These are phyloP conservation scores for Hypoxylon sp. DNA, from an alignment of 2,329 filamentous ascomycete genomes.

Conservation along the genomic window DNA sequence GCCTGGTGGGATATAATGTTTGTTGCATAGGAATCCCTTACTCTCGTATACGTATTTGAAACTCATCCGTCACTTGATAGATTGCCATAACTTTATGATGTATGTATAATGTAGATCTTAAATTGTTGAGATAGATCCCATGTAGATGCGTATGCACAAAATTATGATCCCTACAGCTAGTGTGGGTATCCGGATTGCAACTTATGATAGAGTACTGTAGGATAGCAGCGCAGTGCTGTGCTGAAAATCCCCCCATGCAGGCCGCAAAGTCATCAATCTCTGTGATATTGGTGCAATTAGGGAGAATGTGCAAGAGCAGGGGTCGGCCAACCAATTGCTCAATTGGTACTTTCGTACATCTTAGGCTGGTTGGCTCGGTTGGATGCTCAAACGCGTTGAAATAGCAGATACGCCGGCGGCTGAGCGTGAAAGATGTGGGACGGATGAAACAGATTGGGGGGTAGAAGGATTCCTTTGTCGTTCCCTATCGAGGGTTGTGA, in stretches of 20 bases:
- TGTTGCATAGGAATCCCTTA: slow-evolving; percentile 22
- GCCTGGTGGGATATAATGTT: slow-evolving; percentile 17
- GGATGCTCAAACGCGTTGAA: slow-evolving; percentile 26
- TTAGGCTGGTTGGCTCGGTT: slow-evolving; percentile 33
- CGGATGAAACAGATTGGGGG: slow-evolving; percentile 41
- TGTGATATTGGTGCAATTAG: slow-evolving; percentile 45
- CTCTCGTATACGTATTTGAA: slow-evolving; percentile 15
- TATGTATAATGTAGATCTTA: slow-evolving; percentile 32
- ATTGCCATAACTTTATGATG: slow-evolving; percentile 14
- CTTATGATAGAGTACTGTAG: slow-evolving; percentile 4
- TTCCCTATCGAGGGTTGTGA: slow-evolving; percentile 16
- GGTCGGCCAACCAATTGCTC: slow-evolving; percentile 38
- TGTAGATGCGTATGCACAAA: slow-evolving; percentile 21
- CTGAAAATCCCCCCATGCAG: slow-evolving; percentile 27
- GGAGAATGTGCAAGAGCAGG: slow-evolving; percentile 41
- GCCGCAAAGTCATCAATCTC: slow-evolving; percentile 34
- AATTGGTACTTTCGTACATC: slow-evolving; percentile 37
- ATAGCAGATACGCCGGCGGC: slow-evolving; percentile 36
- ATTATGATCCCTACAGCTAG: slow-evolving; percentile 26
- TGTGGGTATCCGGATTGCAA: slow-evolving; percentile 25
- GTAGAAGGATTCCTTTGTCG: slow-evolving; percentile 35
- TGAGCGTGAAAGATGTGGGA: slow-evolving; percentile 35
- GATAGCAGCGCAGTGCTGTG: slow-evolving; percentile 7
- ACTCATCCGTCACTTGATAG: slow-evolving; percentile 25
- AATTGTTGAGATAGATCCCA: slow-evolving; percentile 21